These are phyloP conservation scores for Geotrichum candidum DNA, from an alignment of 1,139 yeast species.

Conservation along the genomic window DNA sequence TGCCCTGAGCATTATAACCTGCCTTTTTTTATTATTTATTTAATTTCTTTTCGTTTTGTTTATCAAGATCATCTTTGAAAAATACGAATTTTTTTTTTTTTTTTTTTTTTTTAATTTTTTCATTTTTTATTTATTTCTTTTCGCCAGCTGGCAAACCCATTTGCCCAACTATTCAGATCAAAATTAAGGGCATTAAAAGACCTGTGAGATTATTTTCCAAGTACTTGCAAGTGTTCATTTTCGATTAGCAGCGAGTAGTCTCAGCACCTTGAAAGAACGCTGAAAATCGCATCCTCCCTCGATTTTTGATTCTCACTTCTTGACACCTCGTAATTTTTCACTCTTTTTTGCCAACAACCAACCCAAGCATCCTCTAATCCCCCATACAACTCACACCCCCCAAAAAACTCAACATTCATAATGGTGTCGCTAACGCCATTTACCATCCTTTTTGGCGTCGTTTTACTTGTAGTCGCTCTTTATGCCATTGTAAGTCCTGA, in stretches of 20 bases:
- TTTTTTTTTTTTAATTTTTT: neutral
- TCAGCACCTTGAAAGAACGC: too few relatives aligned
- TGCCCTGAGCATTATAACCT: neutral
- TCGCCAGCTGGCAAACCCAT: too few relatives aligned
- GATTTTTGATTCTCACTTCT: neutral
- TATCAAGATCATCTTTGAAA: constrained; percentile 1
- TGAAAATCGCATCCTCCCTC: too few relatives aligned
- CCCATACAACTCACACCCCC: too few relatives aligned
- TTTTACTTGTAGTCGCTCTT: neutral
- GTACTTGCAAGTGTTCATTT: too few relatives aligned
- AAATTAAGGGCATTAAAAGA: too few relatives aligned
- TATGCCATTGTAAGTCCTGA: constrained; percentile 9
- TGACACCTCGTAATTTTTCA: neutral
- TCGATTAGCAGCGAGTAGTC: too few relatives aligned
- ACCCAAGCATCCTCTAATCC: neutral
- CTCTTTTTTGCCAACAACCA: neutral
- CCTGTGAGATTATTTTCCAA: too few relatives aligned
- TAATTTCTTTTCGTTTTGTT: neutral
- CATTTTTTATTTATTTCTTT: too few relatives aligned
- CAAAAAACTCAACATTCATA: neutral
- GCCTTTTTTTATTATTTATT: neutral
- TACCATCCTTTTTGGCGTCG: neutral
- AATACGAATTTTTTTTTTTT: neutral
- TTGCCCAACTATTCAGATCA: too few relatives aligned
- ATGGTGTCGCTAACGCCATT: neutral